Base-by-base conservation (phyloP, 2,329 filamentous ascomycete genomes). In the Colletotrichum chrysophilum region DNA sequence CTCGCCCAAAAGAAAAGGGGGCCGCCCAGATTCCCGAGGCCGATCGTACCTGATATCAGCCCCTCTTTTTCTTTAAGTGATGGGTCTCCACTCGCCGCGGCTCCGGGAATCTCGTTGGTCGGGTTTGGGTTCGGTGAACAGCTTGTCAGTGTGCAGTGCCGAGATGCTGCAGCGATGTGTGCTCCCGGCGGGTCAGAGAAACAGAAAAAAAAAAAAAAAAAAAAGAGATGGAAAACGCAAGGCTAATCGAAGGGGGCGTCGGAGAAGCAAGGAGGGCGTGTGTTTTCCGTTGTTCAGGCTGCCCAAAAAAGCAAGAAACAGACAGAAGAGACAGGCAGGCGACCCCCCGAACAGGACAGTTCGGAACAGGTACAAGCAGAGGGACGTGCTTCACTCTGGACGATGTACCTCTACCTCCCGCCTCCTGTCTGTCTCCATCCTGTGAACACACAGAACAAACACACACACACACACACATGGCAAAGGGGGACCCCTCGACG, bases 331-430 rank as follows among this genome's bases (percentile, higher is more conserved):
- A 38, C 6, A 21, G 28, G 61, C 16, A 66, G 65, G 30, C 21
- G 26, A 34, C 34, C 43, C 64, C 36, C 66, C 32, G 21, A 66
- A 24, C 28, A 48, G 38, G 34, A 62, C n/a, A 10, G 24, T 61
- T 32, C 7, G 18, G 72, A 61, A 75, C 61, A 24, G 36, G 52
- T 71, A 75, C 72, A 71, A 36, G 67, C 34, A 30, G 34, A 66
- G 68, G 72, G 68, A 66, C 72, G 68, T 71, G 72, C 68, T 30
- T n/a, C 55, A 34, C 52, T 32, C 68, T 12, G 52, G 55, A 66
- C 32, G 28, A 56, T 61, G 72, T 67, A 72, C 55, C 52, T 34
- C 68, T 71, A 71, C 72, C 36, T 71, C 12, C 4, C 9, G n/a
- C 56, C 56, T 70, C 18, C 21, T 43, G 18, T 16, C 34, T 36